Evolutionary conservation across 2,329 filamentous ascomycete genomes (phyloP), one percentile per base, ranked within the genome.

Genomic region (Alternaria incomplexa): DNA sequence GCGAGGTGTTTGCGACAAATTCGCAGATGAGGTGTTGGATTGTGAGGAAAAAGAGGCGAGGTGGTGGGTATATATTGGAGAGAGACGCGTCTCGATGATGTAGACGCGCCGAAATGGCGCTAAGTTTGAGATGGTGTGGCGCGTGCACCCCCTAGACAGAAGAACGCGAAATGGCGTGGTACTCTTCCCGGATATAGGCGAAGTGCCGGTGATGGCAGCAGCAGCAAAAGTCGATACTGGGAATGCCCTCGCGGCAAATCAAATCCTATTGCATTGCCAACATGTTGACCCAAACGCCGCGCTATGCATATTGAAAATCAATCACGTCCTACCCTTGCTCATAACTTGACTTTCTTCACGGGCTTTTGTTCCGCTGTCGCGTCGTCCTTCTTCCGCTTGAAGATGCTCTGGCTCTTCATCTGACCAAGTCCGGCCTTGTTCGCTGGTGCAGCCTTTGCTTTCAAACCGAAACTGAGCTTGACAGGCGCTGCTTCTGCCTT

Each of bases 331-430:
- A 8, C 36, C 45, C 0, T 36, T 22, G 6, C 23, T 44, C 73
- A 79, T 12, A 79, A 58, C 61, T 78, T 79, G 26, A 78, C 69
- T 60, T 77, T 80, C 69, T 79, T 79, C 30, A 66, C 68, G 5
- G 73, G 67, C 51, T 77, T 76, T 45, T 71, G 70, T 22, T 75
- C 77, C 4, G 47, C 56, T 12, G 13, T 52, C 9, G 55, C 50
- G 20, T 77, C 73, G 2, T 70, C 67, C 54, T 78, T 70, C 60
- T 73, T 72, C 22, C 77, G 72, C 69, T 80, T 80, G 72, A 79
- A 79, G 28, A 79, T 73, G 48, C 75, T 79, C 63, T 76, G 72
- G 11, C 70, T 79, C 68, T 78, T 79, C 75, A 77, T 77, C 56
- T 74, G 67, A 13, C 74, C 71, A 2, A 76, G 61, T 0, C 73